Base-by-base conservation (phyloP, 179 eudicot genomes). In the Gypsophila paniculata region DNA sequence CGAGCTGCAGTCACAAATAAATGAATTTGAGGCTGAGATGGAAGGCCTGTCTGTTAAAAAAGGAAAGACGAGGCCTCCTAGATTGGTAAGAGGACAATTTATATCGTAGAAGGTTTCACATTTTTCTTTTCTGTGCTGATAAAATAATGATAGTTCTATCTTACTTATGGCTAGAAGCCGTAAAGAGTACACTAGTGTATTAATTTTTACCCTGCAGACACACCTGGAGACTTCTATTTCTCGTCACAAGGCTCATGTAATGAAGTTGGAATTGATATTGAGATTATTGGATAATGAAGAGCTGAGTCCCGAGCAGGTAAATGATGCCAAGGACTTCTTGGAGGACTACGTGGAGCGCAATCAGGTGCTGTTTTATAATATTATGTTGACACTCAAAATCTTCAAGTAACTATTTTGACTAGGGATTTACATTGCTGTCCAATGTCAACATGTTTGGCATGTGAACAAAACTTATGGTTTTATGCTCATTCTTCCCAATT, bases 281-380 rank as follows among this genome's bases (percentile, higher is more conserved):
- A 92, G 99, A 80, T 80, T 94, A 23, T 77, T 94, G 83, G 99
- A 94, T 76, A 94, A 94, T 72, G 99, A 94, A 76, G 97, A 90
- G 83, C 77, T 94, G 84, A 94, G 97, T 76, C 87, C 99, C 4
- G 99, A 94, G 85, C 85, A 94, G 78, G 93, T 94, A 77, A 94
- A 94, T 76, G 99, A 94, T 81, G 91, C 87, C n/a, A 94, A 92
- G 77, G 99, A 94, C 76, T 92, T 94, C 84, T 80, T 94, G 79
- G 99, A 94, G 65, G 99, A 94, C 75, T 94, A 94, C 69, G 83
- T 94, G 70, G 99, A 94, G 71, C 96, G 99, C 46, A 94, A 94
- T 90, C 99, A 94, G 97, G 99, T 94, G 34, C 34, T 18, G 65
- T 36, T 23, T 54, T 51, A 34, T 53, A 49, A 1, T 23, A 74